phyloP scores from a whole-genome alignment of 2,329 filamentous ascomycete species.

The Colletotrichum sp. region DNA sequence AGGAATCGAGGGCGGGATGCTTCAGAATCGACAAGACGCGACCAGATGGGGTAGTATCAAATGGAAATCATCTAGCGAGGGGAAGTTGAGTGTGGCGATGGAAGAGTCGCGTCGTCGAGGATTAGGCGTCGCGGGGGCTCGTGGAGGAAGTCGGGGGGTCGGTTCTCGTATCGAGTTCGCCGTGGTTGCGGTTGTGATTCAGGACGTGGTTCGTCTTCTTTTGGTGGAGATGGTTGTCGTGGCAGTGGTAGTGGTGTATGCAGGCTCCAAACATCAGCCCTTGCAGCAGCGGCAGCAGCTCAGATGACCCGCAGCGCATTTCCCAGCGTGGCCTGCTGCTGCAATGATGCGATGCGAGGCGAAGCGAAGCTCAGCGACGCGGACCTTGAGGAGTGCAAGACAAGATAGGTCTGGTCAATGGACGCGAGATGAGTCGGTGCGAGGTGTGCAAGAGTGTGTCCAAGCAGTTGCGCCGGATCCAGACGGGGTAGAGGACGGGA shows the following conservation, averaged over 20 bases:
- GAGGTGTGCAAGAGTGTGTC: slow-evolving; percentile 1
- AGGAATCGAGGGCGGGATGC: neutral
- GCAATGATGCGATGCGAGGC: slow-evolving; percentile 13
- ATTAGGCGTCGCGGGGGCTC: neutral
- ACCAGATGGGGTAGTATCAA: neutral
- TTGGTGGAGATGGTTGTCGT: slow-evolving; percentile 1
- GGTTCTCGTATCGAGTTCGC: neutral
- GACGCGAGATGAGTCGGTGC: slow-evolving; percentile 16
- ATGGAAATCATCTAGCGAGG: neutral
- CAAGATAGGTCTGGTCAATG: slow-evolving; percentile 12
- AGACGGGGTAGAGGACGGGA: slow-evolving; percentile 20
- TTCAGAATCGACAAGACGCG: neutral
- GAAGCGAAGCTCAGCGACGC: slow-evolving; percentile 5
- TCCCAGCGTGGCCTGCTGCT: slow-evolving; percentile 17
- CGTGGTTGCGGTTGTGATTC: slow-evolving; percentile 3
- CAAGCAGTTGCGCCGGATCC: slow-evolving; percentile 16
- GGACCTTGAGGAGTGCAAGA: neutral
- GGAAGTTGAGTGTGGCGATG: neutral
- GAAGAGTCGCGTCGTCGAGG: slow-evolving; percentile 1
- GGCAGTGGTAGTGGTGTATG: slow-evolving; percentile 3
- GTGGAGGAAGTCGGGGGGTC: neutral
- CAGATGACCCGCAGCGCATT: slow-evolving; percentile 21
- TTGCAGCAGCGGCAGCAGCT: slow-evolving; percentile 20
- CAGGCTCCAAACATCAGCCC: slow-evolving; percentile 17
- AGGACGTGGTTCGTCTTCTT: neutral